Evolutionary conservation across 176 grass and related monocot genomes (phyloP).

Genomic region (Oryza punctata): DNA sequence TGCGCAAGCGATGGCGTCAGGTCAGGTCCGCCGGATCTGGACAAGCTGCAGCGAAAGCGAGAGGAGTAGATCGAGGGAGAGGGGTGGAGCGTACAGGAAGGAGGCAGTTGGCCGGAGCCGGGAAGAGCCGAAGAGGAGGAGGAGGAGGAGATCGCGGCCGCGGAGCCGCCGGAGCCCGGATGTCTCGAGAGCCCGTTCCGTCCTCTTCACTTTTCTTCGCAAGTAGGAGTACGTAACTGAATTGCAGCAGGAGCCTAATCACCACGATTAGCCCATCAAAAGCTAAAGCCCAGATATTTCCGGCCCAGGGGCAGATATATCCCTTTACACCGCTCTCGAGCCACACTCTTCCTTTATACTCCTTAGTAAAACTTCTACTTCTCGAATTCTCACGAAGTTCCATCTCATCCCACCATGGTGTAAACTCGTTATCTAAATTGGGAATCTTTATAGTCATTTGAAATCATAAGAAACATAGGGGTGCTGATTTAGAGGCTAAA

Average conservation of each 20-base stretch:
- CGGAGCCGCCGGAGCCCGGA: not conserved
- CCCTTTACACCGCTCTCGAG: not conserved
- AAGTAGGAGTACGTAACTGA: not conserved
- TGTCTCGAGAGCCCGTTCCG: not conserved
- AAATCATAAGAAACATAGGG: no score
- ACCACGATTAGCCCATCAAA: not conserved
- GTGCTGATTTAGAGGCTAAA: no score
- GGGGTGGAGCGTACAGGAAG: not conserved
- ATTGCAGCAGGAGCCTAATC: not conserved
- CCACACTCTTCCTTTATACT: not conserved
- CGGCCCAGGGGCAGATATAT: not conserved
- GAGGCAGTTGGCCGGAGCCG: not conserved
- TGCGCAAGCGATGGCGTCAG: not conserved
- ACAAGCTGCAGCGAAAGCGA: not conserved
- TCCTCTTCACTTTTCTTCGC: not conserved
- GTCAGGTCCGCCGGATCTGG: constrained; percentile 28
- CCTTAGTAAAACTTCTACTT: constrained; percentile 27
- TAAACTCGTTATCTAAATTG: no score
- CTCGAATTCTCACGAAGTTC: no score
- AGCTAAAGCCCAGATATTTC: not conserved
- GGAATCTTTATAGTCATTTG: no score
- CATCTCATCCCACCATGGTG: no score
- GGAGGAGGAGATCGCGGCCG: not conserved
- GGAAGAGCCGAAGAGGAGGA: not conserved
- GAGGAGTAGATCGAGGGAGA: not conserved